Evolutionary conservation across 805 yeast genomes (phyloP).

Genomic region (Yamadazyma ubonensis): DNA sequence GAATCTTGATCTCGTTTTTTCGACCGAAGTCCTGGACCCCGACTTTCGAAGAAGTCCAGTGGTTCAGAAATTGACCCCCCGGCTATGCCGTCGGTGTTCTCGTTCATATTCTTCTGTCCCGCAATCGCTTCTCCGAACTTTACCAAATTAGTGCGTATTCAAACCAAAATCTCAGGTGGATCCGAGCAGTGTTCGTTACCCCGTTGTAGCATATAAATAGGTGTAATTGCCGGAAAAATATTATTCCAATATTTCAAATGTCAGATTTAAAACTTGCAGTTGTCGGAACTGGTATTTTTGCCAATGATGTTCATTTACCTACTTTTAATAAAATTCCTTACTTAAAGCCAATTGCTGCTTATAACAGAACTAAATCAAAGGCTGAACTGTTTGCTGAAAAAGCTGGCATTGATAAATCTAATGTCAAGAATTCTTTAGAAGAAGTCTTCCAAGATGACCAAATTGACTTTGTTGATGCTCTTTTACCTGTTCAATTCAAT

Average conservation of each 20-base stretch:
- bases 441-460: conserved; percentile 63
- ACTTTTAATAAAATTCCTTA: conserved; percentile 52
- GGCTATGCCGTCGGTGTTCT: no score
- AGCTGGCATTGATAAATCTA: conserved; percentile 50
- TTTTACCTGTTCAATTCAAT: conserved; percentile 86
- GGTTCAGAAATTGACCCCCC: no score
- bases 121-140: background rate
- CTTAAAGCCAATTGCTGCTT: conserved; percentile 65
- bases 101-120: no score
- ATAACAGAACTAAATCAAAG: conserved; percentile 79
- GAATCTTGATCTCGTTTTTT: no score
- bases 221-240: background rate
- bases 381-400: conserved; percentile 74
- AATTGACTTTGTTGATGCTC: conserved; percentile 77
- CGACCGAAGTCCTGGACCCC: no score
- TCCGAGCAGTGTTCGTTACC: no score
- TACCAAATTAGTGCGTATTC: background rate
- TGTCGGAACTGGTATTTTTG: conserved; percentile 87
- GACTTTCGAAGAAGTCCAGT: no score
- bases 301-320: conserved; percentile 81
- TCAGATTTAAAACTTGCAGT: conserved; percentile 55
- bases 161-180: no score
- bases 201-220: no score
- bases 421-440: conserved; percentile 62
- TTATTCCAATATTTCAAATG: conserved; percentile 4